Conservation (phyloP, 1,139 yeast genomes). For the Suhomyces maxii region DNA sequence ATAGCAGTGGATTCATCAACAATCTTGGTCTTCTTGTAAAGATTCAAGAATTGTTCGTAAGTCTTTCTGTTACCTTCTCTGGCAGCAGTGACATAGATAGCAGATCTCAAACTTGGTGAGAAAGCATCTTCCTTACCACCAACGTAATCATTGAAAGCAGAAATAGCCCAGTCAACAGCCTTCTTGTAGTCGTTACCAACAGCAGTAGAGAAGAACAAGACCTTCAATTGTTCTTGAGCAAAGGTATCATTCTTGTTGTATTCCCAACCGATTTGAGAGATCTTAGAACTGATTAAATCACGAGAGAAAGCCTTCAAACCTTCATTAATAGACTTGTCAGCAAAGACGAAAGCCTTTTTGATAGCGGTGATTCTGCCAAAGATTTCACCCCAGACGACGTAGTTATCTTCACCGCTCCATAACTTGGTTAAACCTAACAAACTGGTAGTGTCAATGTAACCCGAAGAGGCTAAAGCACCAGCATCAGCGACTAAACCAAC, state of each 20-base stretch:
- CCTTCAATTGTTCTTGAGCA: conserved; percentile 73
- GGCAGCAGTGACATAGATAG: conserved; percentile 71
- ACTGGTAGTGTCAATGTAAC: conserved; percentile 66
- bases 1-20: conserved; percentile 79
- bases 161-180: conserved; percentile 53
- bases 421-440: conserved; percentile 62
- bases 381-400: conserved; percentile 80
- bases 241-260: conserved; percentile 64
- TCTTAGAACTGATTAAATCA: conserved; percentile 60
- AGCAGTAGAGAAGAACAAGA: conserved; percentile 70
- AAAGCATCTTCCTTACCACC: conserved; percentile 65
- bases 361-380: conserved; percentile 54
- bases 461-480: conserved; percentile 68
- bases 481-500: conserved; percentile 86
- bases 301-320: conserved; percentile 61
- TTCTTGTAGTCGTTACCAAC: conserved; percentile 58
- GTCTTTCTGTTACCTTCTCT: conserved; percentile 61
- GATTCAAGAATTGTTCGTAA: conserved; percentile 61
- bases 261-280: conserved; percentile 67
- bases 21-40: conserved; percentile 65
- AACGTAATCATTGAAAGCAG: conserved; percentile 57
- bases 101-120: conserved; percentile 76
- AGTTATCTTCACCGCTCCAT: conserved; percentile 68
- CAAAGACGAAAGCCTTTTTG: conserved; percentile 69
- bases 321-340: conserved; percentile 53